A percentile compares a stretch with the other conserved stretches of the same genome.
Evolutionary conservation across 1,139 yeast species (phyloP).

Genomic region (Pichia sp.): DNA sequence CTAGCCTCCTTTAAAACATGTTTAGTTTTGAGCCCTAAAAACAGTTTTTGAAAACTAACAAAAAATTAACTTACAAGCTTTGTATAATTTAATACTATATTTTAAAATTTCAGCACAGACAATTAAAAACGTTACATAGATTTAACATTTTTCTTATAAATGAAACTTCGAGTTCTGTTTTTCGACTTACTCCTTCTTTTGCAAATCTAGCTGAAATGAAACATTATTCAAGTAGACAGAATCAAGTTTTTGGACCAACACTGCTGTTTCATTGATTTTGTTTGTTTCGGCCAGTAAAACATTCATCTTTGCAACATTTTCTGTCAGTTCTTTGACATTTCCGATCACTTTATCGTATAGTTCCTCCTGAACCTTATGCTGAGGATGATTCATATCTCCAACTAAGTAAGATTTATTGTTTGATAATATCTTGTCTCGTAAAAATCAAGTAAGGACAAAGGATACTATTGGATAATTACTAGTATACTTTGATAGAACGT

Average conservation of each 20-base stretch:
- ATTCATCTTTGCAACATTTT: slow-evolving; percentile 37
- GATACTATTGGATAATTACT: too few relatives aligned
- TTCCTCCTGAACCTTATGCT: slow-evolving; percentile 78
- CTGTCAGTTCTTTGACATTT: slow-evolving; percentile 39
- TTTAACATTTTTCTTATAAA: too few relatives aligned
- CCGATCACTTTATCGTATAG: slow-evolving; percentile 67
- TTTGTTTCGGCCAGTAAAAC: slow-evolving; percentile 51
- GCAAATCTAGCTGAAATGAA: slow-evolving; percentile 12
- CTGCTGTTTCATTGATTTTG: slow-evolving; percentile 62
- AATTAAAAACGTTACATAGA: too few relatives aligned
- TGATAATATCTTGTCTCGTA: background rate
- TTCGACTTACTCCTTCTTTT: background rate
- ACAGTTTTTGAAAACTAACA: background rate
- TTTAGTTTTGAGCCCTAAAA: too few relatives aligned
- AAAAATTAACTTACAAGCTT: background rate
- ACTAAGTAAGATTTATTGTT: too few relatives aligned
- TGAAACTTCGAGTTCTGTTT: too few relatives aligned
- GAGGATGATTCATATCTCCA: slow-evolving; percentile 64
- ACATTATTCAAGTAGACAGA: slow-evolving; percentile 9
- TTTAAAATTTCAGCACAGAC: background rate
- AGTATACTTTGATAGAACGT: too few relatives aligned
- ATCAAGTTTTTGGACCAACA: slow-evolving; percentile 59
- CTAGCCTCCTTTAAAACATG: too few relatives aligned
- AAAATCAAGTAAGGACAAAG: background rate
- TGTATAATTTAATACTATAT: background rate